These are phyloP conservation scores for Geotrichum klebahnii DNA, from an alignment of 1,139 yeast genomes.

Conservation along the genomic window DNA sequence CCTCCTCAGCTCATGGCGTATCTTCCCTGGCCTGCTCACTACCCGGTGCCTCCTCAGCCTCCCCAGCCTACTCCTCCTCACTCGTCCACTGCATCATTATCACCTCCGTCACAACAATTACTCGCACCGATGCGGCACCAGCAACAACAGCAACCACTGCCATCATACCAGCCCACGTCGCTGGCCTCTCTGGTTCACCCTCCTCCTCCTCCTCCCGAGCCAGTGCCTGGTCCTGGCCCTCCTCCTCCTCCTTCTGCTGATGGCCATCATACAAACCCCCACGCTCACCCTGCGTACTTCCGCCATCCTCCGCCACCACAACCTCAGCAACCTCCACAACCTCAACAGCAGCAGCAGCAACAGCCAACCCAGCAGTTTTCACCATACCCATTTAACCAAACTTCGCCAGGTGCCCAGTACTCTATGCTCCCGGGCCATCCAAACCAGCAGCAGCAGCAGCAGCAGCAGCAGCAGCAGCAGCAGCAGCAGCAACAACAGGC, in stretches of 20 bases:
- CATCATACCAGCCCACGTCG: constrained; percentile 1
- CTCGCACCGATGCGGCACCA: no score
- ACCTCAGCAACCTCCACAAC: constrained; percentile 2
- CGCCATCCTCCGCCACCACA: constrained; percentile 16
- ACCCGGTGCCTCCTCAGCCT: neutral
- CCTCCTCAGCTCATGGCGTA: neutral
- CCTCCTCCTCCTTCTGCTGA: no score
- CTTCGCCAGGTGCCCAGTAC: constrained; percentile 1
- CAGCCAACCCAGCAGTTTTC: no score
- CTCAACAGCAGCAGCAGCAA: no score
- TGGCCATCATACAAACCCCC: no score
- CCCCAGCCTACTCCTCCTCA: neutral
- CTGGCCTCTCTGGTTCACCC: no score
- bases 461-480: neutral
- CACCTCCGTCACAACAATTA: constrained; percentile 1
- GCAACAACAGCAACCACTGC: neutral
- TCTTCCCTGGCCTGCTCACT: neutral
- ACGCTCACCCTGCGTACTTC: constrained; percentile 6
- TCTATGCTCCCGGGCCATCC: constrained; percentile 1
- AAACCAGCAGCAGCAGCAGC: constrained; percentile 8
- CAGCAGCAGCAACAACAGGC: no score
- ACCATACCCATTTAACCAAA: neutral
- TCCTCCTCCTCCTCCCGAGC: no score
- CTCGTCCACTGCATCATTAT: constrained; percentile 3
- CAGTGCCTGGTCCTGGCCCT: no score